These are phyloP conservation scores for Chiua sp. DNA, from an alignment of 1,284 basidiomycete genomes.

Conservation along the genomic window DNA sequence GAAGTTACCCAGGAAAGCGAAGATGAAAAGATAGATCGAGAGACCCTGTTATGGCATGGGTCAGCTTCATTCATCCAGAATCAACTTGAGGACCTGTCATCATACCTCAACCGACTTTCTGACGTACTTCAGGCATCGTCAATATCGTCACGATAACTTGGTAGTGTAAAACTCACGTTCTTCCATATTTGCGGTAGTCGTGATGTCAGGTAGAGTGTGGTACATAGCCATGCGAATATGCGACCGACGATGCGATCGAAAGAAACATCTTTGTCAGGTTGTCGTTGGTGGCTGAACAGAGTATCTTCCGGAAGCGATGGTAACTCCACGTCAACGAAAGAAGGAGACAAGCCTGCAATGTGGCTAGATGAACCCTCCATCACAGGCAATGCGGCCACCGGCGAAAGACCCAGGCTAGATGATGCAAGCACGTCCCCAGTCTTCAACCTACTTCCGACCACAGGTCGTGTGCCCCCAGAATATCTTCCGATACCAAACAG, in stretches of 20 bases:
- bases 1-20: conserved; percentile 89
- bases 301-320: conserved; percentile 18
- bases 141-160: conserved; percentile 1
- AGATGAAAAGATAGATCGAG: conserved; percentile 91
- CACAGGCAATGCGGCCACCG: conserved; percentile 11
- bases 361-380: conserved; percentile 1
- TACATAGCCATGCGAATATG: conserved; percentile 92
- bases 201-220: conserved; percentile 89
- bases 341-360: not conserved
- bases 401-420: conserved; percentile 12
- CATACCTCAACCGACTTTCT: conserved; percentile 88
- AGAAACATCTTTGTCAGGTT: conserved; percentile 38
- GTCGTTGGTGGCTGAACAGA: conserved; percentile 29
- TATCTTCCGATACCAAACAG: conserved; percentile 69
- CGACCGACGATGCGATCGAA: conserved; percentile 78
- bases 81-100: not conserved
- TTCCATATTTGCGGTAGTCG: conserved; percentile 97
- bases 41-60: conserved; percentile 60
- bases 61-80: conserved; percentile 14
- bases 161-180: conserved; percentile 70
- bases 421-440: conserved; percentile 41
- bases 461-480: conserved; percentile 36
- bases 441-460: conserved; percentile 30
- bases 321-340: conserved; percentile 25
- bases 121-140: conserved; percentile 61